A percentile compares a stretch with the other conserved stretches of the same genome.
phyloP scores from a whole-genome alignment of 305 asterid genomes.

The Fraxinus latifolia region DNA sequence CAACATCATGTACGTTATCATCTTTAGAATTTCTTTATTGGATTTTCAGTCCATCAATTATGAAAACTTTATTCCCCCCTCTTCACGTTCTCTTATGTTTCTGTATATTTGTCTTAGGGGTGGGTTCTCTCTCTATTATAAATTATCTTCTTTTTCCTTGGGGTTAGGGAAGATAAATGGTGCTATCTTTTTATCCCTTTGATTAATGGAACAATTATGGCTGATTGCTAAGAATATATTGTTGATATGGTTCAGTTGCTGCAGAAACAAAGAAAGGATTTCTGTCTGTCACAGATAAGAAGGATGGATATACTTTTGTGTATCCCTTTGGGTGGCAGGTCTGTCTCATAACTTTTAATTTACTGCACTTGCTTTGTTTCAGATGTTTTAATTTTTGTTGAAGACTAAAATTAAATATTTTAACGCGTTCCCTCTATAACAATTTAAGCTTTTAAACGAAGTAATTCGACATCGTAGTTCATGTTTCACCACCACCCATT shows the following conservation, averaged over 20 bases:
- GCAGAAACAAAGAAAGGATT: slow-evolving; percentile 89
- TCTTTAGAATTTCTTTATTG: background rate
- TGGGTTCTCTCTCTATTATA: background rate
- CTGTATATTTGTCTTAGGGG: background rate
- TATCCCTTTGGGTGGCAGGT: slow-evolving; percentile 98
- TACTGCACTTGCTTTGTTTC: background rate
- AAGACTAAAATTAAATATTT: background rate
- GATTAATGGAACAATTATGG: slow-evolving; percentile 20
- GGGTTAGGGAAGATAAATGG: background rate
- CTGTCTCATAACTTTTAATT: slow-evolving; percentile 10
- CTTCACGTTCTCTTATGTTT: background rate
- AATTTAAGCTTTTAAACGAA: background rate
- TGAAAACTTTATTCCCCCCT: background rate
- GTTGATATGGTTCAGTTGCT: slow-evolving; percentile 85
- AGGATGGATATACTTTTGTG: slow-evolving; percentile 74
- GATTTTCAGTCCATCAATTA: background rate
- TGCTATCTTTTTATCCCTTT: background rate
- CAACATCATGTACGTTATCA: slow-evolving; percentile 50
- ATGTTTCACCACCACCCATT: background rate
- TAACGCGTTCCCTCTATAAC: background rate
- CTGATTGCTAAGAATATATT: slow-evolving; percentile 49
- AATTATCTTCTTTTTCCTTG: background rate
- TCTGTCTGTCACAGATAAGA: slow-evolving; percentile 66
- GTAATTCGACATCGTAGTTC: background rate
- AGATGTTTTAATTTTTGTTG: background rate